Base-by-base conservation (phyloP, 768 basidiomycete species). In the Phallus indusiatus region DNA sequence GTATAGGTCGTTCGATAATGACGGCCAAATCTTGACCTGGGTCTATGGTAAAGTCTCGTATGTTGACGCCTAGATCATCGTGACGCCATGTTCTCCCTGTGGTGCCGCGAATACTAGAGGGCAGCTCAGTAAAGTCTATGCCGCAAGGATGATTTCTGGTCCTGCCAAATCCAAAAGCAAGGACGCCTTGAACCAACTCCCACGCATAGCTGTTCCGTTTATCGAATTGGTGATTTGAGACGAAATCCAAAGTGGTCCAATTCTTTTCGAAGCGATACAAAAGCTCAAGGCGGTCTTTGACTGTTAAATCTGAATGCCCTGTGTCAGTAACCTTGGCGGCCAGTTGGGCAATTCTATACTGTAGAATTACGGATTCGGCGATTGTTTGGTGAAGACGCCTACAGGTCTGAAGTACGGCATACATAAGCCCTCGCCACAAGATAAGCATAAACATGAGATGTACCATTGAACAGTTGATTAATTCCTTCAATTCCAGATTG, bases 11-110 rank as follows among this genome's bases (percentile, higher is more conserved):
- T 63, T 79, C 76, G 6, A 83, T 68, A n/a, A 81, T 62, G 7
- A 85, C 75, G 9, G 86, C 73, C 34, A 88, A 74, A 67, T 87
- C 81, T 64, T 85, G 85, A 24, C 80, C 76, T 17, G 83, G 81
- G 66, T 88, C 86, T 73, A 88, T 77, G 6, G 73, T 74, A 62
- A 84, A 83, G 63, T 85, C 83, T 17, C 79, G 75, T 10, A 83
- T 64, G n/a, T 61, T 36, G 37, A 79, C 62, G 4, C 70, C 70
- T 56, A 72, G 34, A 10, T 67, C 64, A 21, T 71, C 66, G 17
- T 80, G 59, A 5, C 67, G 67, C 83, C 83, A 84, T 16, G 69
- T 64, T 42, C 70, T 71, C 52, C 76, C 72, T 54, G 75, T 64
- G 61, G 84, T 81, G 17, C 67, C 70, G 21, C 80, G 77, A 52